Percentiles rank a stretch among this genome's conserved stretches.
Conservation (phyloP, 331 rosid genomes). For the Acacia pycnantha region DNA sequence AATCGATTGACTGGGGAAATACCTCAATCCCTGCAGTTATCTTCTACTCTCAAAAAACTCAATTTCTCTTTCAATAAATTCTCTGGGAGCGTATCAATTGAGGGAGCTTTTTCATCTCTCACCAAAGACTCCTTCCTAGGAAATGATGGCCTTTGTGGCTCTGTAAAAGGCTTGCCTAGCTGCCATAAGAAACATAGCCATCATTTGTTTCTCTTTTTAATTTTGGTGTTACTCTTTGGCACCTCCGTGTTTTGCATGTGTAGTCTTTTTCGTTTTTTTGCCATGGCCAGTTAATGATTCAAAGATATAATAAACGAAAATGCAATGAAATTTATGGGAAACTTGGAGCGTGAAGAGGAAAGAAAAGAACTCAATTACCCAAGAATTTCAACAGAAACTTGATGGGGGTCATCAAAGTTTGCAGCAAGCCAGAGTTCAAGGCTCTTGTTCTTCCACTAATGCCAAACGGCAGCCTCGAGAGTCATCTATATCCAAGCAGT, state of each 20-base stretch:
- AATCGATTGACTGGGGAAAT: conserved; percentile 65
- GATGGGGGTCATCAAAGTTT: conserved; percentile 74
- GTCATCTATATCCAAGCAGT: conserved; percentile 59
- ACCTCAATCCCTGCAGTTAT: conserved; percentile 60
- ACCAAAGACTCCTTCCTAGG: conserved; percentile 63
- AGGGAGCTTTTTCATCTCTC: conserved; percentile 66
- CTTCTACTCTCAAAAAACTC: conserved; percentile 59
- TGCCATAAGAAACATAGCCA: conserved; percentile 51
- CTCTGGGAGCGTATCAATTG: conserved; percentile 59
- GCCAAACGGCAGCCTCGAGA: conserved; percentile 93
- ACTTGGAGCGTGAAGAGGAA: conserved; percentile 42
- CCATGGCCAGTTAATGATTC: no score
- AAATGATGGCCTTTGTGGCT: conserved; percentile 66
- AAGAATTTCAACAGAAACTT: conserved; percentile 80
- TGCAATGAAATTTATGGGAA: no score
- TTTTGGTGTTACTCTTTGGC: conserved; percentile 53
- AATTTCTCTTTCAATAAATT: conserved; percentile 84
- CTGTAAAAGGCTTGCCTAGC: conserved; percentile 57
- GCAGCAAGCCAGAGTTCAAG: conserved; percentile 73
- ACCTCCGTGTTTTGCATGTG: conserved; percentile 45
- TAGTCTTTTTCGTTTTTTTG: no score
- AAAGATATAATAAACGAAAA: no score
- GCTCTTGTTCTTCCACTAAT: conserved; percentile 90
- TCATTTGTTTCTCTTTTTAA: conserved; percentile 40
- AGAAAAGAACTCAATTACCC: conserved; percentile 59